phyloP scores from a whole-genome alignment of 139 green algal genomes.

The Ulvella scutata region DNA sequence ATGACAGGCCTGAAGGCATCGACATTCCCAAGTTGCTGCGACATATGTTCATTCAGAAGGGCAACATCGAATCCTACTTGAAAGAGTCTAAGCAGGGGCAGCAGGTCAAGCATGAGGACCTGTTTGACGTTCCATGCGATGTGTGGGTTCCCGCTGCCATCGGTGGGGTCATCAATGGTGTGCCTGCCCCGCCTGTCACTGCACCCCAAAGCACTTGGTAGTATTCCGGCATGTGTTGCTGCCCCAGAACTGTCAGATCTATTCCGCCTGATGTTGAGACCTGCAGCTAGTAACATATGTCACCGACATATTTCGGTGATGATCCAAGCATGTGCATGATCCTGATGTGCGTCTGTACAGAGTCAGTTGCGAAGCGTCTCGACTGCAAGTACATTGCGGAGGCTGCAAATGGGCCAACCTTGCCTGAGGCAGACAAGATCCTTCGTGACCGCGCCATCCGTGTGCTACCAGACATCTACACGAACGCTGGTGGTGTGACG shows the following conservation, averaged over 20 bases:
- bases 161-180: conserved; percentile 38
- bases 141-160: conserved; percentile 83
- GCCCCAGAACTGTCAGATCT: too few species aligned
- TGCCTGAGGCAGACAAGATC: conserved; percentile 45
- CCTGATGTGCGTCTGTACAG: too few species aligned
- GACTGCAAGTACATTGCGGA: conserved; percentile 55
- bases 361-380: neutral
- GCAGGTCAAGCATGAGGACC: conserved; percentile 10
- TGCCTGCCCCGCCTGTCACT: too few species aligned
- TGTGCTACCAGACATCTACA: conserved; percentile 61
- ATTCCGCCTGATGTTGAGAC: too few species aligned
- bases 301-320: too few species aligned
- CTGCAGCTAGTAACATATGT: too few species aligned
- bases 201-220: too few species aligned
- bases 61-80: conserved; percentile 12
- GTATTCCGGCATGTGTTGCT: neutral
- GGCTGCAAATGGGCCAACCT: conserved; percentile 76
- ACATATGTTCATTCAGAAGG: conserved; percentile 7
- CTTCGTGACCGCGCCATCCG: conserved; percentile 45
- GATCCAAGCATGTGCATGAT: too few species aligned
- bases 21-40: conserved; percentile 16
- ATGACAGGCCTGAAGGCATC: conserved; percentile 23
- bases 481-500: conserved; percentile 43
- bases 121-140: conserved; percentile 63
- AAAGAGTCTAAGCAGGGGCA: conserved; percentile 11